These are phyloP conservation scores for Cupressus sempervirens DNA, from an alignment of 75 land plant species.

Conservation along the genomic window DNA sequence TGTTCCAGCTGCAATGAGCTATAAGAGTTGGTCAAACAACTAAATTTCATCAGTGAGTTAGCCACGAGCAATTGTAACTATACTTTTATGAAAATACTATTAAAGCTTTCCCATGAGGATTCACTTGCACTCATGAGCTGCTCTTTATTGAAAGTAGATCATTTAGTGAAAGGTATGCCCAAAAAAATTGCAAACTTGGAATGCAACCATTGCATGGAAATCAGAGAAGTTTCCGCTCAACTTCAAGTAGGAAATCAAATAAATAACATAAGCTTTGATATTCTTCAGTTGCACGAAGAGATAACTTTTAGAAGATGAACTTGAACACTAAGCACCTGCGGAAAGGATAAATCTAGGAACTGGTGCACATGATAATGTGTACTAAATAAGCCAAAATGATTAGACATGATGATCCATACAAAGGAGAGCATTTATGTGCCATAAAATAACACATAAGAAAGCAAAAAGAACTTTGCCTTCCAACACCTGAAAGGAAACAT, in stretches of 20 bases:
- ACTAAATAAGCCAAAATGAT: not conserved
- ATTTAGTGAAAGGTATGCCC: not conserved
- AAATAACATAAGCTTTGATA: not conserved
- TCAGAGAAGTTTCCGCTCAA: conserved; percentile 49
- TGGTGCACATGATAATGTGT: not conserved
- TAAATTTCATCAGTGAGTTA: too few species aligned
- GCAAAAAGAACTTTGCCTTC: too few species aligned
- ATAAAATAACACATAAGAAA: too few species aligned
- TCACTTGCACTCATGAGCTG: too few species aligned
- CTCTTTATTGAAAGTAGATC: too few species aligned
- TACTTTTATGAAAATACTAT: too few species aligned
- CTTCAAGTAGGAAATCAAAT: conserved; percentile 5
- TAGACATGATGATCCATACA: not conserved
- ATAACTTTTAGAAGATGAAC: not conserved
- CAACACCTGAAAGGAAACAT: too few species aligned
- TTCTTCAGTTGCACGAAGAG: not conserved
- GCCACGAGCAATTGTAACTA: too few species aligned
- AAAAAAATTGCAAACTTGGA: conserved; percentile 43
- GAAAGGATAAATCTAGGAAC: not conserved
- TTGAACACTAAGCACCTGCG: not conserved
- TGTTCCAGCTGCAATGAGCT: too few species aligned
- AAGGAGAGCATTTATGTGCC: too few species aligned
- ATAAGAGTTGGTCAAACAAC: too few species aligned
- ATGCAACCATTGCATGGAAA: conserved; percentile 64
- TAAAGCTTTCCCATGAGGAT: too few species aligned